Evolutionary conservation across 176 grass and related monocot genomes (phyloP).

Genomic region (Triticum timopheevii): DNA sequence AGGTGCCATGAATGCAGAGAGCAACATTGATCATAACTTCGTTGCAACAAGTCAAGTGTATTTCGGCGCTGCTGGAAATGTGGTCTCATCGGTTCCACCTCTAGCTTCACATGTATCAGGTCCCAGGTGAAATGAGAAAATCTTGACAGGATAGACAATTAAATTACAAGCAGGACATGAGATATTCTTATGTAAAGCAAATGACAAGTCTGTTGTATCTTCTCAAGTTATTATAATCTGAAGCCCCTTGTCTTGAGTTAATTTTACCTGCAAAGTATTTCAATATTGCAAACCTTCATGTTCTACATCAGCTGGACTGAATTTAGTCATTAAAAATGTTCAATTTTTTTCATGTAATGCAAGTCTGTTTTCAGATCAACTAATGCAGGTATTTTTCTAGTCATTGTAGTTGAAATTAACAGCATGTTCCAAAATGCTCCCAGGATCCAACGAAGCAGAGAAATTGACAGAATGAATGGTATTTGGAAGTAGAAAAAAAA

Average conservation of each 20-base stretch:
- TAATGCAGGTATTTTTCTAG: too few species aligned
- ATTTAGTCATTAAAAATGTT: background rate
- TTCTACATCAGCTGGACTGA: background rate
- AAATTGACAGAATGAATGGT: too few species aligned
- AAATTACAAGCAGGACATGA: too few species aligned
- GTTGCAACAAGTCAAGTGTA: background rate
- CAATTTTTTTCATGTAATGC: background rate
- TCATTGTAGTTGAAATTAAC: too few species aligned
- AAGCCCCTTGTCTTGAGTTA: background rate
- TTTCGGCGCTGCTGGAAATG: background rate
- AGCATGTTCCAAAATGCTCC: too few species aligned
- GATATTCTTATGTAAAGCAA: background rate
- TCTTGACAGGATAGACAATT: background rate
- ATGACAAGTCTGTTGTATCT: background rate
- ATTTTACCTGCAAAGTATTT: background rate
- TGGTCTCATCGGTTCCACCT: background rate
- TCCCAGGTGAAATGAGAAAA: slow-evolving; percentile 2
- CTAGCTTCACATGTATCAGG: slow-evolving; percentile 27
- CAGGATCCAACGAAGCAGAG: too few species aligned
- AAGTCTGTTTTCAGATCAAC: too few species aligned
- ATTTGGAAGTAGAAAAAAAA: too few species aligned
- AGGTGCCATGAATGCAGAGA: slow-evolving; percentile 37
- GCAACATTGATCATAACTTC: slow-evolving; percentile 28
- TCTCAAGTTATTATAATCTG: background rate
- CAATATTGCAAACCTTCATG: background rate